Evolutionary conservation across 495 filamentous ascomycete species (phyloP), one percentile per base, ranked within the genome.

Genomic region (Filosporella fistucella): DNA sequence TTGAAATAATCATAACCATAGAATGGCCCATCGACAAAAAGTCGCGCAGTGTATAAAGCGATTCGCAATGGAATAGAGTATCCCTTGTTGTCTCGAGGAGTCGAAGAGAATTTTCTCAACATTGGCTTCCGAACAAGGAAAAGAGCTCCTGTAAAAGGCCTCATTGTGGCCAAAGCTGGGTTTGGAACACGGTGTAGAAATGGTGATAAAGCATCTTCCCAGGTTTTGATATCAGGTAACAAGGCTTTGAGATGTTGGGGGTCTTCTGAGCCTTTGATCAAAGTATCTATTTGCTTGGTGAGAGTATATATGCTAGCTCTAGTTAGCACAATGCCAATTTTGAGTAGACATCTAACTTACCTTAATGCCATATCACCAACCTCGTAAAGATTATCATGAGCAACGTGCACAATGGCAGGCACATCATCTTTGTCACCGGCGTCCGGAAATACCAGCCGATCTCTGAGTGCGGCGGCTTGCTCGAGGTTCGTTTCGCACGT

Each of bases 21-120:
- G 7, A 61, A 35, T 8, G 68, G 51, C 0, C 57, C 58, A 9
- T 60, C 55, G 0, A 56, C 62, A 12, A 91, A 49, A 11, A 90
- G 56, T 40, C 69, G 73, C 12, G 72, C 66, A 0, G 76, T 75
- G 63, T 86, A 95, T 34, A 78, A 63, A 14, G 82, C 77, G 68
- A 94, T 82, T 40, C 93, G 73, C 24, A 91, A 77, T 14, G 87
- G 79, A 43, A 77, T 68, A 1, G 89, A 89, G 17, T 78, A 79
- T 1, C 86, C 87, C 41, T 72, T 71, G 2, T 68, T 65, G 65
- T 96, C 90, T 32, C 82, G 40, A 30, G 58, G 60, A 5, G 58
- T 52, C 36, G 1, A 54, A 32, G 11, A 51, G 37, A 9, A 13
- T 21, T 76, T 61, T n/a, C n/a, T n/a, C n/a, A n/a, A n/a, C n/a